phyloP scores from a whole-genome alignment of 1,284 basidiomycete species.

The Cryptococcus sp. region DNA sequence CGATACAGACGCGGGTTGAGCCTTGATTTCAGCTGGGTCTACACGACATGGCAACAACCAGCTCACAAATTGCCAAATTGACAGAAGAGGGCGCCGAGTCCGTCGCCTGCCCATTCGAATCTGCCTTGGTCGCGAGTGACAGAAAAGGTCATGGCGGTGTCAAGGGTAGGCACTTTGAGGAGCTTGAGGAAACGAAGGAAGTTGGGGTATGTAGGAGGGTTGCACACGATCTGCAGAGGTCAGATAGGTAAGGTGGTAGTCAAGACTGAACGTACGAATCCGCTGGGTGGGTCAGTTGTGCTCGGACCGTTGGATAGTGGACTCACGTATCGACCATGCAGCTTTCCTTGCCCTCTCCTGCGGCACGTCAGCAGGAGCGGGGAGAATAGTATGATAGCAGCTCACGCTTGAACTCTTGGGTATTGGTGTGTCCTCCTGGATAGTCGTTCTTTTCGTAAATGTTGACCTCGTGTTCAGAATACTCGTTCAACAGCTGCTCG shows the following conservation, averaged over 20 bases:
- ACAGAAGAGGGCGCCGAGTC: conserved; percentile 59
- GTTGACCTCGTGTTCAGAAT: conserved; percentile 72
- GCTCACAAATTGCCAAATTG: conserved; percentile 54
- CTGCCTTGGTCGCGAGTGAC: conserved; percentile 62
- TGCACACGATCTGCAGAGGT: conserved; percentile 66
- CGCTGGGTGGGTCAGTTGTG: conserved; percentile 14
- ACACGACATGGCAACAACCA: neutral
- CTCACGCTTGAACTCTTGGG: conserved; percentile 55
- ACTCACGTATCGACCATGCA: conserved; percentile 64
- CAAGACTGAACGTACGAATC: conserved; percentile 43
- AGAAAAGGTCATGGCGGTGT: conserved; percentile 72
- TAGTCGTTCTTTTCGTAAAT: conserved; percentile 65
- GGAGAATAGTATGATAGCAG: neutral
- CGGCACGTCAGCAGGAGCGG: neutral
- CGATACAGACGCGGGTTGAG: conserved; percentile 67
- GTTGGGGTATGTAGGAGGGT: conserved; percentile 73
- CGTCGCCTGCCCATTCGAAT: conserved; percentile 71
- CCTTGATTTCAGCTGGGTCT: conserved; percentile 9
- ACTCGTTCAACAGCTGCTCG: conserved; percentile 62
- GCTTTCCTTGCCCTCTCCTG: conserved; percentile 48
- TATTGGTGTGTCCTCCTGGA: conserved; percentile 75
- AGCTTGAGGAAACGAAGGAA: conserved; percentile 65
- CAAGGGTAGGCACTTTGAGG: conserved; percentile 51
- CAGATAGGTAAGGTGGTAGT: conserved; percentile 43
- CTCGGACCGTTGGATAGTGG: neutral